phyloP scores from a whole-genome alignment of 1,284 basidiomycete species.

The Fistulina hepatica region DNA sequence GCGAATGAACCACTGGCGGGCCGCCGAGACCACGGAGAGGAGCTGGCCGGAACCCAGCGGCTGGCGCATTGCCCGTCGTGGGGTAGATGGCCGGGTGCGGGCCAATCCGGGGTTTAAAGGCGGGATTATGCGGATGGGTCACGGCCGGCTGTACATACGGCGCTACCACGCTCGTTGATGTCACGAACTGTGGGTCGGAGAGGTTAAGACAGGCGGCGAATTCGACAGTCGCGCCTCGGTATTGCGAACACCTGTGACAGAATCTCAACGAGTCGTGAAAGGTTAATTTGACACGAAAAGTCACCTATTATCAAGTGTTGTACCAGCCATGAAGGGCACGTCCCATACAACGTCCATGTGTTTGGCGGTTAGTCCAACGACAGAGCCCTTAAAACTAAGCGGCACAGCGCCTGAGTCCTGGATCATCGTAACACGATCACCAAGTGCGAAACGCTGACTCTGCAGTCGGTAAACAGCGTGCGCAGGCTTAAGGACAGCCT shows the following conservation, averaged over 20 bases:
- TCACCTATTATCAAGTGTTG: conserved; percentile 77
- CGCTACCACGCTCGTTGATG: conserved; percentile 52
- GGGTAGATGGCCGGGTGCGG: conserved; percentile 52
- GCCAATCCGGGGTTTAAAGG: conserved; percentile 60
- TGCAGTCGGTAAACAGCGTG: conserved; percentile 87
- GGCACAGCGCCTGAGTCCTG: conserved; percentile 93
- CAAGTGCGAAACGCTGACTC: conserved; percentile 82
- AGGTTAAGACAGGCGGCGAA: conserved; percentile 83
- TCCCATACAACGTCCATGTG: conserved; percentile 98
- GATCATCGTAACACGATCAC: conserved; percentile 96
- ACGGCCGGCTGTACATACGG: conserved; percentile 3
- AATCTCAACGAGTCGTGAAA: not conserved
- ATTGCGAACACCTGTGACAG: conserved; percentile 66
- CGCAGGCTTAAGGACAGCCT: conserved; percentile 87
- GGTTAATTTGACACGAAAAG: conserved; percentile 13
- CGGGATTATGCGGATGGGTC: conserved; percentile 27
- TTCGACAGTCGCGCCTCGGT: conserved; percentile 78
- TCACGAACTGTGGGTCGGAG: conserved; percentile 70
- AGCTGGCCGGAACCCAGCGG: conserved; percentile 48
- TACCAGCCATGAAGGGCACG: conserved; percentile 87
- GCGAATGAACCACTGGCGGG: conserved; percentile 4
- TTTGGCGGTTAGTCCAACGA: conserved; percentile 79
- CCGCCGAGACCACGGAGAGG: conserved; percentile 13
- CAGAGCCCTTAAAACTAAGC: conserved; percentile 85
- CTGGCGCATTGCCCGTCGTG: conserved; percentile 37